Evolutionary conservation across 306 rosid genomes (phyloP).

Genomic region (Quercus parvula): DNA sequence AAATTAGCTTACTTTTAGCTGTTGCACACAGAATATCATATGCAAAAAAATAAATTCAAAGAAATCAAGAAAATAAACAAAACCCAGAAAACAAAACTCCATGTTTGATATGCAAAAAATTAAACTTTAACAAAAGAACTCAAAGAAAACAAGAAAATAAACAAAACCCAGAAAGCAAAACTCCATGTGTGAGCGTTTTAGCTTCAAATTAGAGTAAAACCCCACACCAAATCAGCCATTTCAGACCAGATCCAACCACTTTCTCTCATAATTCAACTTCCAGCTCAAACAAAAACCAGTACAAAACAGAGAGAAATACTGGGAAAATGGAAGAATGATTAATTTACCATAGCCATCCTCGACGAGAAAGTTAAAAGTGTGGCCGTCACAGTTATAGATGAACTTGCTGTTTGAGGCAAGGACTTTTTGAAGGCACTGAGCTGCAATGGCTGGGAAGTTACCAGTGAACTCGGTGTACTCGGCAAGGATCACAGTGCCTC

Average conservation of each 20-base stretch:
- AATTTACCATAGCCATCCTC: conserved; percentile 83
- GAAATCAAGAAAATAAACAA: conserved; percentile 15
- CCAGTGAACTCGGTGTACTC: conserved; percentile 96
- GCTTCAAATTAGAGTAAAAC: neutral
- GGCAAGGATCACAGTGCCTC: conserved; percentile 87
- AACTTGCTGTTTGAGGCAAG: conserved; percentile 85
- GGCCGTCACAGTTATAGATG: conserved; percentile 86
- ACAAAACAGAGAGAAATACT: conserved; percentile 7
- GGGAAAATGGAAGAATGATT: neutral
- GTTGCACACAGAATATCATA: neutral
- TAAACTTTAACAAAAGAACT: neutral
- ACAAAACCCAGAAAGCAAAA: conserved; percentile 20
- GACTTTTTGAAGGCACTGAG: conserved; percentile 83
- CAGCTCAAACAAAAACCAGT: neutral
- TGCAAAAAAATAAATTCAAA: neutral
- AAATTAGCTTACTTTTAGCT: neutral
- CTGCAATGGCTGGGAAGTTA: conserved; percentile 90
- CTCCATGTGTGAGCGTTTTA: neutral
- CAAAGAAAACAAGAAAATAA: conserved; percentile 15
- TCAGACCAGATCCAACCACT: conserved; percentile 40
- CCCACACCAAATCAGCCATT: conserved; percentile 8
- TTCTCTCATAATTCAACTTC: conserved; percentile 23
- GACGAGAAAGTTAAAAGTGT: conserved; percentile 81
- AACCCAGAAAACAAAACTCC: conserved; percentile 19
- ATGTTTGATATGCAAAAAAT: neutral